Evolutionary conservation across 352 stramenopile species (phyloP), one percentile per base, ranked within the genome.

Genomic region (Pythium aristosporum): DNA sequence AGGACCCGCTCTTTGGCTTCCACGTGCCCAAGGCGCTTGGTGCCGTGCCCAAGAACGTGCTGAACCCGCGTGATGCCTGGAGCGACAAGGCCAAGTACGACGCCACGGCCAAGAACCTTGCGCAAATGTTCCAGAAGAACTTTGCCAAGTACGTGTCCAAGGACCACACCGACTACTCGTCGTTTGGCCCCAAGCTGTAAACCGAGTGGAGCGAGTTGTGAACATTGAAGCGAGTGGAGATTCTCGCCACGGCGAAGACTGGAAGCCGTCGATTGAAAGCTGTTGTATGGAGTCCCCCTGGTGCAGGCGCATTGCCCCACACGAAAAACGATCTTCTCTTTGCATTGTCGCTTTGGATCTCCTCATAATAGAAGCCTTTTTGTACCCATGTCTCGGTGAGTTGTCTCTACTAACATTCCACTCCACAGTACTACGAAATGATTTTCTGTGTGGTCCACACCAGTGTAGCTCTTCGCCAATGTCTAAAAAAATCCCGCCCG

Each of bases 111-210:
- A 70, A 81, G 56, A 92, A 92, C 71, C 73, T 94, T 56, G 85
- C 85, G 52, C 74, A 71, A 50, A 76, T 81, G 68, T 94, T 94
- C 70, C 77, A 85, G 55, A 77, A 89, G 15, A 91, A 94, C 78
- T 94, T 94, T 68, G 86, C 92, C 71, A 96, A 99, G 80, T 99
- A 98, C 80, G 77, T 97, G 60, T 90, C 82, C 46, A 86, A 95
- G 50, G 95, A 96, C 68, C 73, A 89, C 70, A 96, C 96, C 63
- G 96, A 99, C 79, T 99, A 99, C 85, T 98, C 95, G 53, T 65
- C 79, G 49, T 99, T 96, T 73, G 97, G 97, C 67, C 97, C 97
- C 36, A 92, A 89, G 76, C 52, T 79, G 52, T 94, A 88, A 81
- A 46, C 8, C 46, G 23, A 25, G 15, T 25, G 28, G 25, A 30